phyloP scores from a whole-genome alignment of 2,329 filamentous ascomycete species.

The Clathrospora elynae region DNA sequence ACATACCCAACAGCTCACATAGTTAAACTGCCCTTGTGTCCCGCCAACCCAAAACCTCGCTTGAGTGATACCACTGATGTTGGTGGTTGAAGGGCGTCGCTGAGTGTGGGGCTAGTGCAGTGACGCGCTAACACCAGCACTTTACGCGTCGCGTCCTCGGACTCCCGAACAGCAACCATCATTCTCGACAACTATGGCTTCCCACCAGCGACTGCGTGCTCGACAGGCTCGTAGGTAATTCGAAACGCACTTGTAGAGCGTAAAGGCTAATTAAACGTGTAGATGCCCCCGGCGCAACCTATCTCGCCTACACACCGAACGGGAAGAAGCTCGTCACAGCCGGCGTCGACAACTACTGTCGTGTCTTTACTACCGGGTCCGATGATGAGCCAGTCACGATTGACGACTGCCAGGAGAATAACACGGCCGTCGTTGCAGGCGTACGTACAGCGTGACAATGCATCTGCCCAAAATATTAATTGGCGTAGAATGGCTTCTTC shows the following conservation, averaged over 20 bases:
- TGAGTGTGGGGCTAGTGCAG: too few relatives aligned
- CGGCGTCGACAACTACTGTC: conserved; percentile 90
- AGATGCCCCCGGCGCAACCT: conserved; percentile 87
- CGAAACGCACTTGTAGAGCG: neutral
- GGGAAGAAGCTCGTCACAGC: conserved; percentile 87
- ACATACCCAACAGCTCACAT: too few relatives aligned
- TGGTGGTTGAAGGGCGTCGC: too few relatives aligned
- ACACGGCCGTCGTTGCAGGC: conserved; percentile 75
- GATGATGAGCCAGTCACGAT: conserved; percentile 92
- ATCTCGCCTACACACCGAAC: conserved; percentile 85
- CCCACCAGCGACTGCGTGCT: conserved; percentile 29
- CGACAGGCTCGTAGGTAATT: conserved; percentile 42
- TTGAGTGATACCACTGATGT: too few relatives aligned
- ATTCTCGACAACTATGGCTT: conserved; percentile 15
- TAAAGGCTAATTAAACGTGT: conserved; percentile 13
- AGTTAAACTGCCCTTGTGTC: too few relatives aligned
- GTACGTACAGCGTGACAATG: conserved; percentile 47
- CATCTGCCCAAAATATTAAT: conserved; percentile 21
- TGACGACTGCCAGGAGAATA: conserved; percentile 87
- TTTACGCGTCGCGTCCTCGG: conserved; percentile 8
- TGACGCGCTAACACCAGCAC: too few relatives aligned
- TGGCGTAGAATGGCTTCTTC: conserved; percentile 73
- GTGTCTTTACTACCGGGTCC: conserved; percentile 87
- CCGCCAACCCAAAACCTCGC: too few relatives aligned
- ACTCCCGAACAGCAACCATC: conserved; percentile 9